Conservation (phyloP, 2,329 filamentous ascomycete species). For the Myotisia sp. region DNA sequence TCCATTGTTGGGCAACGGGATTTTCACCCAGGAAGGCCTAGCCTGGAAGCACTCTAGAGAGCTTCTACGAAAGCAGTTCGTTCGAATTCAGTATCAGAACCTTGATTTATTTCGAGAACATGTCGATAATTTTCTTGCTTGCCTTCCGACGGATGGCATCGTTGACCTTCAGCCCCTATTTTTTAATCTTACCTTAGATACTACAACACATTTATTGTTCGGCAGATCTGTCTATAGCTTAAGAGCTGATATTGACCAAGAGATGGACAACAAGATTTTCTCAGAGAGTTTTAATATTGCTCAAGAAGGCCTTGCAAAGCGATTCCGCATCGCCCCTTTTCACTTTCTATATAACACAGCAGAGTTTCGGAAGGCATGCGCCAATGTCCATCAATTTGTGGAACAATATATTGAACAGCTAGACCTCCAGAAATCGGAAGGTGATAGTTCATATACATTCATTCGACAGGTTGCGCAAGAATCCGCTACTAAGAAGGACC, state of each 20-base stretch:
- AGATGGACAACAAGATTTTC: conserved; percentile 11
- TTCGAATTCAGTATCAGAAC: conserved; percentile 38
- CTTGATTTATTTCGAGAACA: conserved; percentile 46
- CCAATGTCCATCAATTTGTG: conserved; percentile 14
- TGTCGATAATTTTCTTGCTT: conserved; percentile 41
- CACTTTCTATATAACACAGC: conserved; percentile 20
- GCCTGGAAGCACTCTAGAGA: conserved; percentile 28
- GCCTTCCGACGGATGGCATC: conserved; percentile 38
- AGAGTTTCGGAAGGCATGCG: conserved; percentile 19
- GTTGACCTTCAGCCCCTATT: conserved; percentile 49
- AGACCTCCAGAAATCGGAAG: conserved; percentile 52
- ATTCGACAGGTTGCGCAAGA: conserved; percentile 62
- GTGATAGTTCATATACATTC: conserved; percentile 41
- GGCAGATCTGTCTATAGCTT: conserved; percentile 50
- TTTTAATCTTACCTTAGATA: conserved; percentile 57
- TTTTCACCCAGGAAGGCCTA: conserved; percentile 36
- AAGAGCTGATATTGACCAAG: neutral
- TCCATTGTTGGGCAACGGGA: conserved; percentile 33
- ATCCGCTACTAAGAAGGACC: conserved; percentile 42
- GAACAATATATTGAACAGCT: conserved; percentile 19
- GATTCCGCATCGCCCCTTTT: conserved; percentile 19
- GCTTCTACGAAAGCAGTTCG: conserved; percentile 37
- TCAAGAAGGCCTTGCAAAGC: conserved; percentile 15
- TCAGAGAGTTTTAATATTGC: conserved; percentile 15
- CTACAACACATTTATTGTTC: conserved; percentile 64